Base-by-base conservation (phyloP, 345 rosid genomes). In the rapeseed (Brassica napus) region DNA sequence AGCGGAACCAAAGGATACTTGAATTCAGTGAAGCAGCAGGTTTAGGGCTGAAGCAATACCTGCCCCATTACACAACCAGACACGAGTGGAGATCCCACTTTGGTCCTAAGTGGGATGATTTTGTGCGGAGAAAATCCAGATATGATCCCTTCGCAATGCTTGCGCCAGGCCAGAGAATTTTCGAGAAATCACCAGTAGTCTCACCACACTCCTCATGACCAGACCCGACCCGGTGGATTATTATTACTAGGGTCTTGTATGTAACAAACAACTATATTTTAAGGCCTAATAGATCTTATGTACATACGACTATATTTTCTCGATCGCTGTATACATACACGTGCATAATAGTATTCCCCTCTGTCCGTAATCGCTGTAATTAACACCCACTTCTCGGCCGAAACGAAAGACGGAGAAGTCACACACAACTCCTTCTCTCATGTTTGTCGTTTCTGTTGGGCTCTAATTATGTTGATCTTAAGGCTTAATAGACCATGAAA, bases 161-260 rank as follows among this genome's bases (percentile, higher is more conserved):
- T 31, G 97, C 97, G 26, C 98, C 98, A 18, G 97, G 98, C 68
- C 98, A 92, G 58, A 66, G 92, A 77, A 91, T 94, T 72, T 94
- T 94, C 84, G 86, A 82, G 55, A 94, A 91, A 86, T 76, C 85
- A 15, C 71, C 31, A 0, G 14, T 58, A 23, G 26, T 65, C 69
- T 34, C 74, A 30, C 39, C 74, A n/a, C 10, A 62, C 55, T 74
- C 86, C 84, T 86, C 90, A 67, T 82, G 79, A 91, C 80, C 34
- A 8, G 6, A 47, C 58, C 9, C 12, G 7, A n/a, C 3, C 34
- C 18, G 8, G 32, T 61, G 65, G 44, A 63, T 32, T 30, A 6
- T 30, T 21, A 18, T 18, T 21, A 24, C 14, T 23, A 59, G 34
- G 35, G 16, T 28, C 24, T 57, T 59, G 32, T 10, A 59, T 59